phyloP scores from a whole-genome alignment of 352 stramenopile species.

The Phytopythium litorale region DNA sequence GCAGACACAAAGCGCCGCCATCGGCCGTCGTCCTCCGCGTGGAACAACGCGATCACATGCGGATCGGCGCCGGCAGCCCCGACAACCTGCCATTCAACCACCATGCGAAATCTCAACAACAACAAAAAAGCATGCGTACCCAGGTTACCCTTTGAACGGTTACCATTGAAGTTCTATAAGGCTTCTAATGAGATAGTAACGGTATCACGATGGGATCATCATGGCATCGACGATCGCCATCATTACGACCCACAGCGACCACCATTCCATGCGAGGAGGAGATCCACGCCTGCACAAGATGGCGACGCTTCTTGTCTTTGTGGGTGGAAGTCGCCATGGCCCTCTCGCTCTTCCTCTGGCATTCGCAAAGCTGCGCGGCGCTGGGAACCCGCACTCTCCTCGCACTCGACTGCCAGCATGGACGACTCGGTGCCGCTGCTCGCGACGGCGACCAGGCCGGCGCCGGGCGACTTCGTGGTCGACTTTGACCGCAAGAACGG shows the following conservation, averaged over 20 bases:
- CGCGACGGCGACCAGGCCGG: not conserved
- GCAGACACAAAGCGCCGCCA: conserved; percentile 18
- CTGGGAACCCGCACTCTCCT: not conserved
- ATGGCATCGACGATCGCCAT: not conserved
- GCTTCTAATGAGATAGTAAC: not conserved
- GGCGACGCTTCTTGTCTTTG: conserved; percentile 1
- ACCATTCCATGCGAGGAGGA: not conserved
- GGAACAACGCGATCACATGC: conserved; percentile 18
- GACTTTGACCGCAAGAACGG: conserved; percentile 20
- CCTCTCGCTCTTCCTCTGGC: not conserved
- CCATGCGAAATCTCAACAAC: conserved; percentile 2
- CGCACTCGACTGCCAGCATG: not conserved
- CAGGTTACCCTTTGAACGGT: not conserved
- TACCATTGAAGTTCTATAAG: conserved; percentile 2
- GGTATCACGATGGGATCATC: not conserved
- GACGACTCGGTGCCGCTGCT: conserved; percentile 6
- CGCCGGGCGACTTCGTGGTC: conserved; percentile 9
- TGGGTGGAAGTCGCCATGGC: not conserved
- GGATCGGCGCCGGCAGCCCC: not conserved
- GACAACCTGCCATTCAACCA: conserved; percentile 24
- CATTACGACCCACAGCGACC: not conserved
- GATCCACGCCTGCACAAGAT: not conserved
- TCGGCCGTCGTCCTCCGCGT: conserved; percentile 6
- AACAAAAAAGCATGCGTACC: not conserved
- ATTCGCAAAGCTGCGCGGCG: not conserved